These are phyloP conservation scores for Zymoseptoria ardabiliae DNA, from an alignment of 2,329 filamentous ascomycete species.

Conservation along the genomic window DNA sequence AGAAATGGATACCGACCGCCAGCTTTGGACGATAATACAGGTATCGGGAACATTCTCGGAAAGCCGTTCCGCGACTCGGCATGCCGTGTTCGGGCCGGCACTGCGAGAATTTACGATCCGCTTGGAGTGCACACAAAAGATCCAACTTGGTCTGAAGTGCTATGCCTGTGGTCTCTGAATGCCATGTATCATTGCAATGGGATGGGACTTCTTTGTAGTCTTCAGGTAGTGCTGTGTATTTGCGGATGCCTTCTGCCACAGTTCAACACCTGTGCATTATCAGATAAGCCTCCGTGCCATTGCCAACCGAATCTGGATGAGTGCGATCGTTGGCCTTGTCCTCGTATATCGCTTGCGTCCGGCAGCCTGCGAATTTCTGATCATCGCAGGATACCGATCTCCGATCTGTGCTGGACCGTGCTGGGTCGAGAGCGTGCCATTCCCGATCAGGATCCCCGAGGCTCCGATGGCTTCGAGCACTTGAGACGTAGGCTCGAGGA, in stretches of 20 bases:
- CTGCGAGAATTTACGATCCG: background rate
- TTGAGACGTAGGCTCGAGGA: background rate
- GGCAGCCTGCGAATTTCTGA: background rate
- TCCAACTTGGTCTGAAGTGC: background rate
- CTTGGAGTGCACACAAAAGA: background rate
- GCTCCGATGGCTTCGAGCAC: background rate
- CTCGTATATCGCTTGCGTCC: background rate
- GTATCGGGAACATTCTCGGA: background rate
- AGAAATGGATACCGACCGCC: background rate
- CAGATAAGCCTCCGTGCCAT: background rate
- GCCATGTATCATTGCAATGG: background rate
- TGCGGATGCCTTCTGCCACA: background rate
- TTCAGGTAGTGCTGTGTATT: background rate
- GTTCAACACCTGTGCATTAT: background rate
- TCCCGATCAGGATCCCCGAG: background rate
- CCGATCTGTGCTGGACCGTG: background rate
- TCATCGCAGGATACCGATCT: background rate
- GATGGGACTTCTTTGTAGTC: background rate
- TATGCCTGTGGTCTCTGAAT: background rate
- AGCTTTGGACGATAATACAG: background rate
- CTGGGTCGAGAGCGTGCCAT: background rate
- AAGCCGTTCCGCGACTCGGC: background rate
- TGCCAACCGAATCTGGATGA: background rate
- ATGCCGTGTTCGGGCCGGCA: background rate
- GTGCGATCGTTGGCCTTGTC: background rate